Evolutionary conservation across 192 early-diverging fungal species (phyloP).

Genomic region (Dissophora globulifera): DNA sequence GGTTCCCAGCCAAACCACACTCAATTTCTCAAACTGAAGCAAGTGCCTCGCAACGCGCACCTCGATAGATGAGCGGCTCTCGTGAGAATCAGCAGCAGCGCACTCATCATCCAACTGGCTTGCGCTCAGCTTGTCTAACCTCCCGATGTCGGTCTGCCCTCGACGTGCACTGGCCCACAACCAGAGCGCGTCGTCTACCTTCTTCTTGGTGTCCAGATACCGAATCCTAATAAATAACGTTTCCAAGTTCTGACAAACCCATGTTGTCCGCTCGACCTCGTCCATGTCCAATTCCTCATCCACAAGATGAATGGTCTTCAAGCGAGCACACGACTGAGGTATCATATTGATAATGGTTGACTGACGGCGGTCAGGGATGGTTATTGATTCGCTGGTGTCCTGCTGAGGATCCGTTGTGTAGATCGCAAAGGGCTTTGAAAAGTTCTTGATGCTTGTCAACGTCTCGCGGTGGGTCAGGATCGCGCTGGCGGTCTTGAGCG

Average conservation of each 20-base stretch:
- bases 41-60: slow-evolving; percentile 4
- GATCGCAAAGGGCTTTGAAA: too few species aligned
- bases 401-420: too few species aligned
- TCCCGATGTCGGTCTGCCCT: background rate
- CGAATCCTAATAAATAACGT: background rate
- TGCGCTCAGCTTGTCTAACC: background rate
- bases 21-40: background rate
- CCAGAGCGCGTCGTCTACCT: background rate
- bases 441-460: too few species aligned
- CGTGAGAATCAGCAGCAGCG: background rate
- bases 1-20: background rate
- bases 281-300: slow-evolving; percentile 9
- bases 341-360: background rate
- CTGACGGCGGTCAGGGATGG: too few species aligned
- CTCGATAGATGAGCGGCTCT: background rate
- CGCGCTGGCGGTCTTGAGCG: too few species aligned
- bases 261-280: background rate
- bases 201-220: slow-evolving; percentile 1
- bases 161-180: background rate
- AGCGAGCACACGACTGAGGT: background rate
- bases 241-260: background rate
- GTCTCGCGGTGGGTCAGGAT: too few species aligned
- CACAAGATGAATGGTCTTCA: background rate
- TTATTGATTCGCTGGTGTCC: too few species aligned
- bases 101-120: too few species aligned